Base-by-base conservation (phyloP, 2,329 filamentous ascomycete species). In the Diaporthe citriasiana region DNA sequence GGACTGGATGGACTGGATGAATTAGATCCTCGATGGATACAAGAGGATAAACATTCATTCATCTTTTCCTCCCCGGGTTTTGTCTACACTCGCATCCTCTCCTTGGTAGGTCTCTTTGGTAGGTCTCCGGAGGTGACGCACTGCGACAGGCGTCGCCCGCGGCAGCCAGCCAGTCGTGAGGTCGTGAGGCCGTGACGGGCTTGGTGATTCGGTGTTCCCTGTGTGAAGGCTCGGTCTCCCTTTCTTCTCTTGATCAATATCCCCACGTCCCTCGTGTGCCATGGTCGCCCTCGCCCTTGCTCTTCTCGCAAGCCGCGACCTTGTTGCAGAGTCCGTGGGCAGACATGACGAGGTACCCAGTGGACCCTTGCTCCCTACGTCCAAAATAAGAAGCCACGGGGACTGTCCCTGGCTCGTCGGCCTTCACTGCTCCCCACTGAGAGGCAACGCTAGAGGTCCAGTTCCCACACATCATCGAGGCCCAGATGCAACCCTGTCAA, bases 401-500 rank as follows among this genome's bases (percentile, higher is more conserved):
- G 74, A 72, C 78, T 76, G 76, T 78, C 77, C 78, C 78, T 80
- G 78, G 78, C 78, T 77, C 78, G 77, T 79, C 79, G 78, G 77
- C 79, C 63, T 79, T 80, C 79, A 79, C 77, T 73, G 76, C 78
- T 75, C 76, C 73, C 79, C 78, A 78, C 76, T 77, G 78, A 77
- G 79, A 80, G 79, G 63, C 63, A 40, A 40, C 63, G 63, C 63
- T 68, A 68, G 63, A 68, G 63, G 63, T 40, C 60, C n/a, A 53
- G 63, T 68, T 68, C 79, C 80, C 79, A 79, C 82, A 84, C 83
- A 82, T 84, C 82, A 82, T 83, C 80, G 80, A 82, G 81, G 80
- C 82, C 76, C 81, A 83, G 82, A 84, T 85, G 81, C 81, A 82
- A 83, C 83, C 82, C 80, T 76, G 76, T 75, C 82, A 82, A 83